Evolutionary conservation across 169 alveolate genomes (phyloP), one percentile per base, ranked within the genome.

Genomic region (Plasmodium ovale): DNA sequence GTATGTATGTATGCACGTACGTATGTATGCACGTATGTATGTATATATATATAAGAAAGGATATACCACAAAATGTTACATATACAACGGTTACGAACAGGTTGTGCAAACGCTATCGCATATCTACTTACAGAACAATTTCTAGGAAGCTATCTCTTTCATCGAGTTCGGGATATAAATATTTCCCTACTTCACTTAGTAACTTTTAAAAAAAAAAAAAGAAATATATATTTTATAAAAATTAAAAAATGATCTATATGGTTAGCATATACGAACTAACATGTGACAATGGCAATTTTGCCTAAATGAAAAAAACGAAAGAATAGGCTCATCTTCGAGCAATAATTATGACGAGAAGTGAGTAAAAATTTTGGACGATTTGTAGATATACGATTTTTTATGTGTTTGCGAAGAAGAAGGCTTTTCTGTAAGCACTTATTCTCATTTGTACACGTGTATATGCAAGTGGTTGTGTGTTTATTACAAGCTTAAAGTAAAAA

Each of bases 401-500:
- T n/a, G n/a, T n/a, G n/a, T n/a, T n/a, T n/a, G 16, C 12, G 7
- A 29, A 49, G 6, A 69, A 21, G 14, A 14, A 44, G 12, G 16
- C 21, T 27, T 70, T 19, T 70, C 3, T 33, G 16, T 47, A 69
- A 14, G 49, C n/a, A 49, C 29, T 27, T 70, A 23, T 70, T 25
- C 21, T 47, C 12, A 47, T 2, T 47, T 47, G 23, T 2, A 2
- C 56, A 47, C 12, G 2, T 21, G 2, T 21, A 47, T 47, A 47
- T 47, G 16, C 23, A 47, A 14, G 16, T 47, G 16, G 16, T 47
- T 27, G 10, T 51, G 12, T 9, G 29, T 44, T 44, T 67, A 33
- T 53, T 77, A 77, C 88, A 10, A 77, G 73, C 47, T 77, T 77
- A 54, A 77, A 77, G 68, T 77, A 77, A 77, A 77, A 77, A 56